A percentile compares a stretch with the other conserved stretches of the same genome.
These are phyloP conservation scores for Spergularia azorica DNA, from an alignment of 179 eudicot species.

Conservation along the genomic window DNA sequence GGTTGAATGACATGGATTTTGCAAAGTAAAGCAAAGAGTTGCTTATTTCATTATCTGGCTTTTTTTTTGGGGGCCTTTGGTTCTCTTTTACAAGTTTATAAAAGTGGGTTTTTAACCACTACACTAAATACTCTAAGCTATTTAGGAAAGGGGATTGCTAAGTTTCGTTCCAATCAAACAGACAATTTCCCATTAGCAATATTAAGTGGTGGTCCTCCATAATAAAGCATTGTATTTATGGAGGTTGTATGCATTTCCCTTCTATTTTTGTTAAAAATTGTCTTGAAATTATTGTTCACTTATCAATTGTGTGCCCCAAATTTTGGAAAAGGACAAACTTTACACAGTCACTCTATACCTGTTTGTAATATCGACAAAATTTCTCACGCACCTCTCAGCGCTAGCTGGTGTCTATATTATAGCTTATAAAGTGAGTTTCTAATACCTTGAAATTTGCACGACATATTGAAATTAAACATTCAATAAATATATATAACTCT, in stretches of 20 bases:
- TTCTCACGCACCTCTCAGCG: too few relatives aligned
- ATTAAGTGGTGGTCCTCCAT: constrained; percentile 14
- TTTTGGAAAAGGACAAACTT: too few relatives aligned
- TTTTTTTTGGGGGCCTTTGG: constrained; percentile 22
- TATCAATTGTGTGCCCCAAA: too few relatives aligned
- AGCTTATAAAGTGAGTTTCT: too few relatives aligned
- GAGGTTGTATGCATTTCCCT: background rate
- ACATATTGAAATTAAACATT: too few relatives aligned
- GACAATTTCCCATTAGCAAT: constrained; percentile 10
- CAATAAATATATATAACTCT: too few relatives aligned
- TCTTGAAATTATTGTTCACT: too few relatives aligned
- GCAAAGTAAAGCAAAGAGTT: constrained; percentile 15
- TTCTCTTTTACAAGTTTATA: constrained; percentile 5
- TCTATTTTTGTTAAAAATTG: background rate
- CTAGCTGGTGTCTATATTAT: too few relatives aligned
- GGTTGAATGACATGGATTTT: constrained; percentile 28
- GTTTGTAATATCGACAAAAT: too few relatives aligned
- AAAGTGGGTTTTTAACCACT: constrained; percentile 31
- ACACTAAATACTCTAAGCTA: constrained; percentile 5
- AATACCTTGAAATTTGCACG: too few relatives aligned
- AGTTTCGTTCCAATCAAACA: constrained; percentile 27
- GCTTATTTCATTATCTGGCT: constrained; percentile 13
- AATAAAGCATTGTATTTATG: background rate
- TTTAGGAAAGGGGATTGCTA: background rate
- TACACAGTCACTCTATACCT: background rate